Conservation (phyloP, 441 rosid species). For the Jatropha podagrica region DNA sequence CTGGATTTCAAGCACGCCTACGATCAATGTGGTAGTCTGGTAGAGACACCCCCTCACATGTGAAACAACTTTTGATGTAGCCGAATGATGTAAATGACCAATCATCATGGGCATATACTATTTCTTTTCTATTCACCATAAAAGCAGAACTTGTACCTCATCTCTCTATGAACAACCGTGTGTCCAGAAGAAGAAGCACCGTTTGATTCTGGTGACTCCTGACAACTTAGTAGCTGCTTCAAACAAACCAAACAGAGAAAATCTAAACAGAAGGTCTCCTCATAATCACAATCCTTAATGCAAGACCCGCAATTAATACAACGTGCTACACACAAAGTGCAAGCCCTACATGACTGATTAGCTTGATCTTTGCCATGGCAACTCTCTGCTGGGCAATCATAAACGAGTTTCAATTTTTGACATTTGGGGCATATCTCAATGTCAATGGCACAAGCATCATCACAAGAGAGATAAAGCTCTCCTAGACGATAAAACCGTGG, state of each 20-base stretch:
- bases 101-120: not conserved
- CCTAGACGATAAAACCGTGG: constrained; percentile 31
- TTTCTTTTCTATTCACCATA: constrained; percentile 24
- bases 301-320: constrained; percentile 83
- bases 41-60: not conserved
- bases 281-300: constrained; percentile 61
- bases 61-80: not conserved
- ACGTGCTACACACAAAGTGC: constrained; percentile 71
- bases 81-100: constrained; percentile 5
- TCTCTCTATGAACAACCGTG: constrained; percentile 20
- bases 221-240: constrained; percentile 15
- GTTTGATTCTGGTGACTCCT: constrained; percentile 17
- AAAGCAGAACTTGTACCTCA: constrained; percentile 28
- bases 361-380: constrained; percentile 51
- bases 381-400: constrained; percentile 76
- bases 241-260: constrained; percentile 61
- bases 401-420: constrained; percentile 58
- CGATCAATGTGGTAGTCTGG: not conserved
- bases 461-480: constrained; percentile 46
- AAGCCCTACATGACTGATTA: constrained; percentile 60
- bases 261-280: constrained; percentile 77
- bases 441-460: constrained; percentile 65
- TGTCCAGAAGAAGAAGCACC: constrained; percentile 19
- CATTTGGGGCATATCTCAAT: constrained; percentile 85
- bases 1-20: not conserved